These are phyloP conservation scores for Starmerella tilneyi DNA, from an alignment of 805 yeast species.

Conservation along the genomic window DNA sequence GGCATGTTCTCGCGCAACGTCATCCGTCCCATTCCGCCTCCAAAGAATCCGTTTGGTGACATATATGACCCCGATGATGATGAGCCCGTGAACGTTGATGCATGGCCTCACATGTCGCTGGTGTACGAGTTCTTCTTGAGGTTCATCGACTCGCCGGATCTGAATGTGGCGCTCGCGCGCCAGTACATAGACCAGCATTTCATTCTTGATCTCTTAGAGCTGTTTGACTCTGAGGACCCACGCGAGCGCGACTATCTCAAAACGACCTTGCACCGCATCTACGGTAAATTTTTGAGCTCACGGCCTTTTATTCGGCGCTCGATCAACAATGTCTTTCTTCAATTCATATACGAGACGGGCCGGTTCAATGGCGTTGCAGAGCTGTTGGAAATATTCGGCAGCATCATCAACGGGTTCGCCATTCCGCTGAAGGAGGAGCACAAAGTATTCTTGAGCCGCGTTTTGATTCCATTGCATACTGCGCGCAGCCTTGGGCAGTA, in stretches of 20 bases:
- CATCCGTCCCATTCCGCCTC: conserved; percentile 95
- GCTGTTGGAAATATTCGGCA: conserved; percentile 84
- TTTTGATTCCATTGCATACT: conserved; percentile 85
- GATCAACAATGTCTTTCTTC: conserved; percentile 83
- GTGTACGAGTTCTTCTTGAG: conserved; percentile 89
- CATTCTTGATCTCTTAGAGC: conserved; percentile 66
- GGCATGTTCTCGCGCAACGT: conserved; percentile 81
- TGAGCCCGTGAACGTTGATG: conserved; percentile 90
- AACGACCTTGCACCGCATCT: conserved; percentile 89
- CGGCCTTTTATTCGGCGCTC: conserved; percentile 86
- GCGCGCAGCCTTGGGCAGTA: conserved; percentile 78
- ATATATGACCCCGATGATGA: conserved; percentile 97
- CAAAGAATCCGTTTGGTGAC: conserved; percentile 94
- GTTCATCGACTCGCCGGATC: conserved; percentile 89
- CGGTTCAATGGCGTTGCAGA: conserved; percentile 94
- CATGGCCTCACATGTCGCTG: conserved; percentile 98
- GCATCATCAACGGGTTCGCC: conserved; percentile 96
- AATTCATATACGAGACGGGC: conserved; percentile 89
- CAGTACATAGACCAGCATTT: conserved; percentile 88
- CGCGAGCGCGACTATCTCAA: conserved; percentile 91
- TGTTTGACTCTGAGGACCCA: conserved; percentile 94
- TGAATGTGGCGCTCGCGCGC: conserved; percentile 85
- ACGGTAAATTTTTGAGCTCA: conserved; percentile 84
- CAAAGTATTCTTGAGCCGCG: conserved; percentile 75
- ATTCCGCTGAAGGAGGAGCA: conserved; percentile 95